A percentile compares a stretch with the other conserved stretches of the same genome.
Conservation (phyloP, 2,329 filamentous ascomycete species). For the Xylariaceae sp. region DNA sequence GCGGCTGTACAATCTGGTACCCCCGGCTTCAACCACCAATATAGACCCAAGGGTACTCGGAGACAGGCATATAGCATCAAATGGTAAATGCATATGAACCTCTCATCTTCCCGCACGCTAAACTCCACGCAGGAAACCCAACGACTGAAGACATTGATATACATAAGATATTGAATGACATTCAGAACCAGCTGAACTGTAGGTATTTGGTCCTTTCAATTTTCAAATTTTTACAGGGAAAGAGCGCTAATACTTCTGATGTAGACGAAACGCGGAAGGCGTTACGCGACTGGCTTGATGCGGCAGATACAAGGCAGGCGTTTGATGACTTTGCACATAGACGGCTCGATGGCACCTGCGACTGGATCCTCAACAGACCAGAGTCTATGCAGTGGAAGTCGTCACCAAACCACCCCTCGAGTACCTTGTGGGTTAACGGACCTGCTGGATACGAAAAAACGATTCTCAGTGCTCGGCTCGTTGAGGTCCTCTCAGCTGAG, state of each 20-base stretch:
- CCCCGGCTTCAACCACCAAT: not conserved
- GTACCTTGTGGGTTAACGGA: conserved; percentile 31
- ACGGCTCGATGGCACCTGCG: conserved; percentile 22
- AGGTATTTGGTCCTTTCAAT: not conserved
- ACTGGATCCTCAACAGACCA: conserved; percentile 23
- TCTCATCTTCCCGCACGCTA: no score
- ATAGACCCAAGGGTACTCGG: not conserved
- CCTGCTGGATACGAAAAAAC: conserved; percentile 33
- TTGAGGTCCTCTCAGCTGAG: conserved; percentile 17
- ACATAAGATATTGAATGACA: not conserved
- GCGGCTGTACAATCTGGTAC: conserved; percentile 5
- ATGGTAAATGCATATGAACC: no score
- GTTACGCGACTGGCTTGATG: conserved; percentile 1
- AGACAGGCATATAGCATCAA: not conserved
- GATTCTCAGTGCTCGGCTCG: conserved; percentile 26
- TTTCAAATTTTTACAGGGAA: no score
- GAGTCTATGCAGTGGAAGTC: conserved; percentile 19
- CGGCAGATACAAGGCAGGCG: not conserved
- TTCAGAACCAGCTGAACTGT: conserved; percentile 4
- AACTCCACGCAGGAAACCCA: no score
- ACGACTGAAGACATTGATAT: no score
- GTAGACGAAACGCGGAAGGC: conserved; percentile 3
- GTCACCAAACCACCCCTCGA: not conserved
- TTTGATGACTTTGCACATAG: conserved; percentile 19
- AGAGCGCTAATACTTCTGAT: not conserved